A percentile compares a stretch with the other conserved stretches of the same genome.
phyloP scores from a whole-genome alignment of 805 yeast species.

The Zygoascus ofunaensis region DNA sequence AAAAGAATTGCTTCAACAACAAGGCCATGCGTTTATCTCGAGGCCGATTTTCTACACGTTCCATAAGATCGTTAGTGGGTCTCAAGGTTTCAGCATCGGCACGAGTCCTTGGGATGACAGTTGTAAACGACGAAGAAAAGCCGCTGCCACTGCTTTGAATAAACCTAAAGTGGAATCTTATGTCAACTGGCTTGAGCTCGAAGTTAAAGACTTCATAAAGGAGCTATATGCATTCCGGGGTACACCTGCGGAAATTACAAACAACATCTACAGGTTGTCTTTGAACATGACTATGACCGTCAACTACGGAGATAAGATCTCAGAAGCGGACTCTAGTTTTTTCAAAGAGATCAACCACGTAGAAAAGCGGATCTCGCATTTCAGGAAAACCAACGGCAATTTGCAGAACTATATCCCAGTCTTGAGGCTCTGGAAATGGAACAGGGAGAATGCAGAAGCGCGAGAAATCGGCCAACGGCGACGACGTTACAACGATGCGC shows the following conservation, averaged over 20 bases:
- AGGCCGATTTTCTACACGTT: constrained; percentile 60
- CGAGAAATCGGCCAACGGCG: constrained; percentile 1
- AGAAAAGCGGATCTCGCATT: constrained; percentile 25
- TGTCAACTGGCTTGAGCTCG: constrained; percentile 28
- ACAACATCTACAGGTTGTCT: constrained; percentile 15
- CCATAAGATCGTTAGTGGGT: constrained; percentile 48
- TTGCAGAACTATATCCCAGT: constrained; percentile 32
- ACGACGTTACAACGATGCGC: constrained; percentile 1
- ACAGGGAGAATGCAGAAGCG: not conserved
- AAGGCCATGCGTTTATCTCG: constrained; percentile 44
- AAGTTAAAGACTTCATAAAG: constrained; percentile 26
- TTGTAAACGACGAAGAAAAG: constrained; percentile 29
- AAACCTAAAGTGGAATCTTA: constrained; percentile 31
- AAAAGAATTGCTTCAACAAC: constrained; percentile 28
- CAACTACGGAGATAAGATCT: constrained; percentile 33
- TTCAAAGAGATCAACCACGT: constrained; percentile 25
- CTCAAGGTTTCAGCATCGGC: constrained; percentile 34
- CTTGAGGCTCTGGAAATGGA: constrained; percentile 16
- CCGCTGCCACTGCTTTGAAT: constrained; percentile 33
- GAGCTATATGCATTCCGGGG: constrained; percentile 1
- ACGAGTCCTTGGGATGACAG: constrained; percentile 35
- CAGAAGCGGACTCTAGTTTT: constrained; percentile 22
- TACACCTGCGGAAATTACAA: not conserved
- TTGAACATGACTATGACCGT: constrained; percentile 31
- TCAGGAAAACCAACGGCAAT: constrained; percentile 31